phyloP scores from a whole-genome alignment of 2,329 filamentous ascomycete species.

The Harringtonia lauricola region DNA sequence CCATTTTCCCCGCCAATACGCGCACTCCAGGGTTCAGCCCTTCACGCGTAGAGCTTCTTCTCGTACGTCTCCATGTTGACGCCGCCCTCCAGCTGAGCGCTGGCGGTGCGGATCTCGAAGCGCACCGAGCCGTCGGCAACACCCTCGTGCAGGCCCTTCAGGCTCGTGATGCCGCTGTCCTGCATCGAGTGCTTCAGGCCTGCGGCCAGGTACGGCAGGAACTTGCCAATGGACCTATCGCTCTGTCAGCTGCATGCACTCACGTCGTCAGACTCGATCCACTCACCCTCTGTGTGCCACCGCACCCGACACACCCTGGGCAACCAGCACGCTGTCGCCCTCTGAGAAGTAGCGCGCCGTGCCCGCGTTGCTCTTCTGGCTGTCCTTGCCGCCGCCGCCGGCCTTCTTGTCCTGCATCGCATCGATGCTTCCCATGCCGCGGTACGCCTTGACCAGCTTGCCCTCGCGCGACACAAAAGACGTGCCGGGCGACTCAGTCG shows the following conservation, averaged over 20 bases:
- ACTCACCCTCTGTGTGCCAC: constrained; percentile 63
- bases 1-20: neutral
- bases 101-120: constrained; percentile 90
- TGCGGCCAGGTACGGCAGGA: constrained; percentile 88
- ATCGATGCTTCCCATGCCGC: constrained; percentile 97
- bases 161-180: constrained; percentile 79
- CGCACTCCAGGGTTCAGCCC: neutral
- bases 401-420: constrained; percentile 99
- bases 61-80: constrained; percentile 98
- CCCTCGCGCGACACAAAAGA: constrained; percentile 95
- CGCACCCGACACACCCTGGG: constrained; percentile 86
- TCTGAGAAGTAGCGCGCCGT: constrained; percentile 98
- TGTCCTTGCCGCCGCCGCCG: constrained; percentile 59
- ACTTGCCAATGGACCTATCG: constrained; percentile 74
- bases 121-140: constrained; percentile 67
- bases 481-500: constrained; percentile 91
- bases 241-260: neutral
- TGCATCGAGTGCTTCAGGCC: constrained; percentile 97
- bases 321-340: constrained; percentile 86
- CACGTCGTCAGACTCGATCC: neutral
- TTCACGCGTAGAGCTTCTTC: constrained; percentile 95
- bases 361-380: constrained; percentile 78
- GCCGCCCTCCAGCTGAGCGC: constrained; percentile 90
- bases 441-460: constrained; percentile 97
- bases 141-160: constrained; percentile 63